Conservation (phyloP, 331 rosid species). For the Erythrophleum ivorense region DNA sequence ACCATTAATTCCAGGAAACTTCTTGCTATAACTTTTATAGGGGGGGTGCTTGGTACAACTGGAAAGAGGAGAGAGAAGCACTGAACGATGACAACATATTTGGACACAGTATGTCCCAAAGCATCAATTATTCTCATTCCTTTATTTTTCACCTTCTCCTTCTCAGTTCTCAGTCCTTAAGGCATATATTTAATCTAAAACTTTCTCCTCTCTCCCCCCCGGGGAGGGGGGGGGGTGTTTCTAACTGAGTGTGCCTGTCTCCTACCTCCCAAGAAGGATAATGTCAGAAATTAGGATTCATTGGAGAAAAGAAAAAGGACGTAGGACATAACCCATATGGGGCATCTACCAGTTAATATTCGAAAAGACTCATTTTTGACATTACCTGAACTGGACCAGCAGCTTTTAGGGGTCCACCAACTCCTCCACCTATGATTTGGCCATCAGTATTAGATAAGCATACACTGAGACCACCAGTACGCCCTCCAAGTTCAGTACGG, state of each 20-base stretch:
- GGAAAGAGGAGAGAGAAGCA: not conserved
- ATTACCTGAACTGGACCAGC: constrained; percentile 98
- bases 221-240: not conserved
- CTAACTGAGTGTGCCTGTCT: not conserved
- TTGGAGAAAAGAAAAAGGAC: not conserved
- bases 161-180: not conserved
- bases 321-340: not conserved
- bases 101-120: not conserved
- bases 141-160: not conserved
- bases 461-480: constrained; percentile 86
- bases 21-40: constrained; percentile 15
- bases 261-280: not conserved
- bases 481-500: constrained; percentile 73
- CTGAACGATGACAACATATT: not conserved
- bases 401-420: constrained; percentile 92
- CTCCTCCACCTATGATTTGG: constrained; percentile 94
- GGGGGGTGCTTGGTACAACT: constrained; percentile 31
- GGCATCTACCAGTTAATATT: constrained; percentile 25
- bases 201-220: not conserved
- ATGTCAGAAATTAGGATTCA: not conserved
- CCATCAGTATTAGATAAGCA: constrained; percentile 86
- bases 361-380: constrained; percentile 13
- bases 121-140: not conserved
- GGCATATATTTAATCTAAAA: not conserved
- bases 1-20: constrained; percentile 4